These are phyloP conservation scores for Leptographium lundbergii DNA, from an alignment of 2,329 filamentous ascomycete species.

Conservation along the genomic window DNA sequence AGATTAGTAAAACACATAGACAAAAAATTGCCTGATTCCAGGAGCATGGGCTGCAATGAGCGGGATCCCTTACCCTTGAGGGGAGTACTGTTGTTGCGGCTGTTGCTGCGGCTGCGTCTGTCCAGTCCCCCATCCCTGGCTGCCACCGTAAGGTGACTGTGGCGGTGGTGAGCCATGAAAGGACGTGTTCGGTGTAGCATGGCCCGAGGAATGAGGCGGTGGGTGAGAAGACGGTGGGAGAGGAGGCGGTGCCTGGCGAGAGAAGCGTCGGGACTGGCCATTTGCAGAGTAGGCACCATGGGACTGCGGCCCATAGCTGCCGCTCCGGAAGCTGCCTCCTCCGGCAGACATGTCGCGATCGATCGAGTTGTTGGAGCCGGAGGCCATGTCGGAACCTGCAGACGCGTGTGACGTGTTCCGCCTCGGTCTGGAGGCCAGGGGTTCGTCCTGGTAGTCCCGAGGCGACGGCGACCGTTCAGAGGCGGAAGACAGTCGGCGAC, in stretches of 20 bases:
- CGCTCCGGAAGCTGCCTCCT: conserved; percentile 22
- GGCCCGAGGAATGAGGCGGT: conserved; percentile 23
- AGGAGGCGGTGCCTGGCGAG: not conserved
- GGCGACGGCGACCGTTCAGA: not conserved
- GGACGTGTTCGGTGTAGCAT: conserved; percentile 28
- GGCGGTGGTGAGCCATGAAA: conserved; percentile 31
- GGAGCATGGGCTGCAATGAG: not conserved
- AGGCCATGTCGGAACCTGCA: conserved; percentile 21
- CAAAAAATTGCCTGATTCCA: not conserved
- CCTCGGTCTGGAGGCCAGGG: conserved; percentile 15
- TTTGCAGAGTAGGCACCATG: conserved; percentile 23
- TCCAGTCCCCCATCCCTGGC: conserved; percentile 24
- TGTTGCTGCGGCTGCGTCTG: conserved; percentile 21
- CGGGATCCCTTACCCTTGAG: conserved; percentile 25
- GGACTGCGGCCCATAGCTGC: conserved; percentile 2
- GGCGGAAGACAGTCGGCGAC: not conserved
- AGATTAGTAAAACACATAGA: not conserved
- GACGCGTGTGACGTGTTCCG: conserved; percentile 27
- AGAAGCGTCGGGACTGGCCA: conserved; percentile 7
- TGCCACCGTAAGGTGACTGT: conserved; percentile 28
- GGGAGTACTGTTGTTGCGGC: conserved; percentile 24
- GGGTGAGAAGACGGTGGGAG: not conserved
- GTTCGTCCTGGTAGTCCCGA: not conserved
- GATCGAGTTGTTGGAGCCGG: conserved; percentile 36
- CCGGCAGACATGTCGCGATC: conserved; percentile 38